Evolutionary conservation across 768 basidiomycete genomes (phyloP).

Genomic region (Mrakia blollopis): DNA sequence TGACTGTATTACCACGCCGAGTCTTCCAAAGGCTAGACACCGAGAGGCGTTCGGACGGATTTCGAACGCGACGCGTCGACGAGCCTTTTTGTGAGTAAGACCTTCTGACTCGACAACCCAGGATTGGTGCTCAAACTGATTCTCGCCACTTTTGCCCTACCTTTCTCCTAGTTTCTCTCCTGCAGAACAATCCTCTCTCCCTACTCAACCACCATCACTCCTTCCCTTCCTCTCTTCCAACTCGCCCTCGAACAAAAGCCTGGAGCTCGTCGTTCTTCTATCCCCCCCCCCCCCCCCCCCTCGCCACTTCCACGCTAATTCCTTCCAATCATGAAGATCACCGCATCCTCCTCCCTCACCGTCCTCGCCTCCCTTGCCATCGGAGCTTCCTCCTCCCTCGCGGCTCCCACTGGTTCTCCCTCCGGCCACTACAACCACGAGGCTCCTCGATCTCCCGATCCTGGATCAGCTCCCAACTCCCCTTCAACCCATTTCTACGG

Average conservation of each 20-base stretch:
- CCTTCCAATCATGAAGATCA: neutral
- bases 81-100: neutral
- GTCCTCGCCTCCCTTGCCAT: constrained; percentile 1
- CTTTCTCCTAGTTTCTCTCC: neutral
- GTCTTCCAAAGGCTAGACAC: too few relatives aligned
- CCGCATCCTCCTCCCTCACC: neutral
- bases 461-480: neutral
- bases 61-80: neutral
- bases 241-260: neutral
- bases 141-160: neutral
- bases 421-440: neutral
- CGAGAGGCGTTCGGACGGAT: neutral
- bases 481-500: neutral
- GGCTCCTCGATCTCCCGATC: neutral
- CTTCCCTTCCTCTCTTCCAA: too few relatives aligned
- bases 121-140: neutral
- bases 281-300: neutral
- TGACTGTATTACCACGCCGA: too few relatives aligned
- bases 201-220: too few relatives aligned
- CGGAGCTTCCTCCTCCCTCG: constrained; percentile 2
- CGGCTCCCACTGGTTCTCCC: neutral
- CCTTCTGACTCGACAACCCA: neutral
- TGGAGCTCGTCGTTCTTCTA: neutral
- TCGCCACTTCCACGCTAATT: neutral
- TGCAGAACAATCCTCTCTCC: neutral